Conservation (phyloP, 2,329 filamentous ascomycete genomes). For the Cordyceps cicadae region DNA sequence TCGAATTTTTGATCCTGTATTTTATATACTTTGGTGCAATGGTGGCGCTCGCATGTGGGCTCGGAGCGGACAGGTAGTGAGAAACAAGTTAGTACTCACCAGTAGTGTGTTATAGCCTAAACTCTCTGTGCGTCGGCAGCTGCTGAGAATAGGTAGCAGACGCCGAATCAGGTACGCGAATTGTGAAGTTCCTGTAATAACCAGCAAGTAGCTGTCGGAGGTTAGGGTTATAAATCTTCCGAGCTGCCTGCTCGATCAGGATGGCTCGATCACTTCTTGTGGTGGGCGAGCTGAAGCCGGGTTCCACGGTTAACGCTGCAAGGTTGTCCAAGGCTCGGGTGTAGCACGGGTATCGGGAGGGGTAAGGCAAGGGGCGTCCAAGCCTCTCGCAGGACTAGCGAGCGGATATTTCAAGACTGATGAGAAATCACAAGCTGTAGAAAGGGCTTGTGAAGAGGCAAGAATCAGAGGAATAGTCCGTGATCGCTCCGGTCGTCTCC, state of each 20-base stretch:
- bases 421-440: background rate
- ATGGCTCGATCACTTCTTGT: background rate
- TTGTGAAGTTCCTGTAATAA: background rate
- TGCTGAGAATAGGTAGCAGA: background rate
- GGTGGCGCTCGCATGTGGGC: background rate
- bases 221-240: background rate
- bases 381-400: background rate
- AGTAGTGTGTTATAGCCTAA: background rate
- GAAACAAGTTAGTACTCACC: slow-evolving; percentile 12
- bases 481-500: background rate
- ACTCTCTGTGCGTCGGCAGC: background rate
- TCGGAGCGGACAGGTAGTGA: slow-evolving; percentile 4
- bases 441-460: background rate
- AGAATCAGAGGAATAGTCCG: background rate
- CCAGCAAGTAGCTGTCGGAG: background rate
- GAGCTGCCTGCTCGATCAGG: background rate
- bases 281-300: background rate
- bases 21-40: background rate
- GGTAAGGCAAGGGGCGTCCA: no score
- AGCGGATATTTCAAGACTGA: background rate
- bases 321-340: background rate
- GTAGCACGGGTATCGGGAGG: background rate
- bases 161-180: background rate
- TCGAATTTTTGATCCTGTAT: background rate
- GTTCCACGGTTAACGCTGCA: background rate